These are phyloP conservation scores for Herpotrichia juniperi DNA, from an alignment of 2,329 filamentous ascomycete species.

Conservation along the genomic window DNA sequence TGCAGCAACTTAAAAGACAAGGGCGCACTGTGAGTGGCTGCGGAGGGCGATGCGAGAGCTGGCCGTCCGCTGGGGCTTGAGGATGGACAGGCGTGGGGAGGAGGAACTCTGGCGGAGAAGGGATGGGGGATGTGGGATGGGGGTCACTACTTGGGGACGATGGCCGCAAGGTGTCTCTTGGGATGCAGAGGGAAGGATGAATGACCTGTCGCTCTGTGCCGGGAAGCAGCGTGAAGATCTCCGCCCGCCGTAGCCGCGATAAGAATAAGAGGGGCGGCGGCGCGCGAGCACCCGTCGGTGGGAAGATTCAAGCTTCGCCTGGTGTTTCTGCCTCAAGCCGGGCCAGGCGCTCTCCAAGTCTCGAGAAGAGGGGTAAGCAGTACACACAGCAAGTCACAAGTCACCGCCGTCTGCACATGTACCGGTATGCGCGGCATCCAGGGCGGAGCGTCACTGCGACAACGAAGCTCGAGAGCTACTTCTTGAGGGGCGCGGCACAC, in stretches of 20 bases:
- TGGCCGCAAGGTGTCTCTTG: neutral
- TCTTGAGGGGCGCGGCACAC: neutral
- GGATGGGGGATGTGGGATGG: neutral
- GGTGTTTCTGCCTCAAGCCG: neutral
- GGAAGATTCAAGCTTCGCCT: neutral
- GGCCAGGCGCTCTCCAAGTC: neutral
- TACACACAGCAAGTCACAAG: neutral
- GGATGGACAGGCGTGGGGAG: slow-evolving; percentile 12
- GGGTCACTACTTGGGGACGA: slow-evolving; percentile 4
- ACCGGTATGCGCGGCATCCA: neutral
- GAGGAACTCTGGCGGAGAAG: slow-evolving; percentile 3
- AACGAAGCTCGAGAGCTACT: neutral
- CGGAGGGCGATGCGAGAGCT: neutral
- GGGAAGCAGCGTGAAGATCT: slow-evolving; percentile 18
- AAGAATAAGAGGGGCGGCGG: slow-evolving; percentile 13
- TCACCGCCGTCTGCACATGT: neutral
- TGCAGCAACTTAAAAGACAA: slow-evolving; percentile 15
- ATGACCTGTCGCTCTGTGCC: no score
- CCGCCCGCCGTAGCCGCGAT: slow-evolving; percentile 44
- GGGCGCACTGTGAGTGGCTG: slow-evolving; percentile 11
- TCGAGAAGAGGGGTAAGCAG: neutral
- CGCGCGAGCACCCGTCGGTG: slow-evolving; percentile 1
- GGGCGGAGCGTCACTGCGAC: neutral
- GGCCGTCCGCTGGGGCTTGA: slow-evolving; percentile 11
- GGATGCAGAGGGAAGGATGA: no score